Evolutionary conservation across 805 yeast species (phyloP), one percentile per base, ranked within the genome.

Genomic region (Suhomyces sp.): DNA sequence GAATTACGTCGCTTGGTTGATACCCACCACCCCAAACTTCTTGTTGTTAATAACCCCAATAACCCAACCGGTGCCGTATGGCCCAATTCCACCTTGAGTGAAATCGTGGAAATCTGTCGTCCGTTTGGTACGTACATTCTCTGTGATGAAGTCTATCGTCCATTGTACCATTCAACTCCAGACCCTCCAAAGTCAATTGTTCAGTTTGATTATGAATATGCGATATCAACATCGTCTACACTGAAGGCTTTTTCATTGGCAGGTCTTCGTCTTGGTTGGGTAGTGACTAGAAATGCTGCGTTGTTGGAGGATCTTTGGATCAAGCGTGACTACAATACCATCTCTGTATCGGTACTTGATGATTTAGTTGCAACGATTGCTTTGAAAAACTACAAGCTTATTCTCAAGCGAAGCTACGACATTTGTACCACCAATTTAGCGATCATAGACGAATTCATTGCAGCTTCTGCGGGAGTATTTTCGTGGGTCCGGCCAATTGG

Each of bases 231-330:
- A 1, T 63, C 74, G 3, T 73, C 79, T 5, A 65, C 68, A 59
- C 73, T 79, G n/a, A 76, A 75, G 46, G 76, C 77, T 3, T 75
- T 66, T 44, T 62, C 77, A 1, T 52, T 72, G 31, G 80, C 81
- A 6, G 81, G 81, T 4, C 53, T 74, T 18, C 53, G 81, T 29
- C 33, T 74, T 15, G 80, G 81, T 5, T 76, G 81, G 81, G 53
- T 74, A 8, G 70, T 63, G 4, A 49, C 71, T 6, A 53, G 56
- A 19, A 63, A 70, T 46, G 33, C 34, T 14, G 36, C 36, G 3
- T 39, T 69, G 4, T 36, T 68, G 12, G 40, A 50, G 10, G 60
- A 54, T 28, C 57, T 72, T 15, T 52, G 54, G 16, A 53, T 63
- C 9, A 60, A 69, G 33, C 58, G 80, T 41, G 79, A 74, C 48